Conservation (phyloP, 495 filamentous ascomycete genomes). For the Sphaerosporella brunnea region DNA sequence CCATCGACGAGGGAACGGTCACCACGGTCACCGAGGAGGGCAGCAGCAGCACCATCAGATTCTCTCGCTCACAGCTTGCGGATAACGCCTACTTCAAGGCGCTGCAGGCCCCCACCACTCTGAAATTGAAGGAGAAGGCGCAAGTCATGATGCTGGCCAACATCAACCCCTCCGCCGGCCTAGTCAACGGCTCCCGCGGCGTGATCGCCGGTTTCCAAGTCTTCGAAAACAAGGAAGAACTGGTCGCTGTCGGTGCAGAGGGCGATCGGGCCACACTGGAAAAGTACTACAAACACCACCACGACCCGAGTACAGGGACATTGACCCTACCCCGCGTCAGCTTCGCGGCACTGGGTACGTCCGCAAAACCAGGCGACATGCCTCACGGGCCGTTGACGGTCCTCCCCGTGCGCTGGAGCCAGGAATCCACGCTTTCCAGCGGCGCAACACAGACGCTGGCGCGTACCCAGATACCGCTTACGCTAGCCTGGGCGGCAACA, state of each 20-base stretch:
- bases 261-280: background rate
- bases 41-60: background rate
- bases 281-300: background rate
- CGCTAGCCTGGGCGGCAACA: slow-evolving; percentile 32
- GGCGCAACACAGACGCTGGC: slow-evolving; percentile 10
- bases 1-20: slow-evolving; percentile 8
- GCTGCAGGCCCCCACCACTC: slow-evolving; percentile 11
- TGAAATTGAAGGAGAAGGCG: slow-evolving; percentile 30
- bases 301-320: background rate
- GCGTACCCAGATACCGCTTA: slow-evolving; percentile 32
- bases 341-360: background rate
- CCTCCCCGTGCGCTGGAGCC: background rate
- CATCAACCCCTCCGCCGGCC: slow-evolving; percentile 21
- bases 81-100: background rate
- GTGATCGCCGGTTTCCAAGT: slow-evolving; percentile 21
- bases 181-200: slow-evolving; percentile 39
- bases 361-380: background rate
- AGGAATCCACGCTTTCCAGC: background rate
- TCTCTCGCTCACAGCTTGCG: background rate
- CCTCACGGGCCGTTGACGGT: background rate
- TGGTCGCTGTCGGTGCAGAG: background rate
- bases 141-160: slow-evolving; percentile 34
- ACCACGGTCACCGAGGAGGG: background rate
- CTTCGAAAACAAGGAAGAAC: slow-evolving; percentile 4
- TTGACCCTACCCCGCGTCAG: background rate